Evolutionary conservation across 2,329 filamentous ascomycete species (phyloP).

Genomic region (Tolypocladium cylindrosporum): DNA sequence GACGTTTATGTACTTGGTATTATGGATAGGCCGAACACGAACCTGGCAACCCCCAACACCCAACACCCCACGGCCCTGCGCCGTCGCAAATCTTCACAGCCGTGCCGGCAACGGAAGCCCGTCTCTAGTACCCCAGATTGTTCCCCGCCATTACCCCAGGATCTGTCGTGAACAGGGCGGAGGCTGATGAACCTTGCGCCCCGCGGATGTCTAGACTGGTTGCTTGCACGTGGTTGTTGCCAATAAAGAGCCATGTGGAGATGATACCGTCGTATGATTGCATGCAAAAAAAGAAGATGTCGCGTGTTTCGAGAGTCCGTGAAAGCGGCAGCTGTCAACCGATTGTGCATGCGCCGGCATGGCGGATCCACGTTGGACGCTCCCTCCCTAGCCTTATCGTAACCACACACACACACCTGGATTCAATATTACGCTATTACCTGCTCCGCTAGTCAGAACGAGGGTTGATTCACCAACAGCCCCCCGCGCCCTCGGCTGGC

Average conservation of each 20-base stretch:
- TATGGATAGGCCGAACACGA: too few relatives aligned
- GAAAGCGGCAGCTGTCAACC: neutral
- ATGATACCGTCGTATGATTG: neutral
- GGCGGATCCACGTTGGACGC: neutral
- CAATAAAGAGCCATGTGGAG: neutral
- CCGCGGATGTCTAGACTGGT: neutral
- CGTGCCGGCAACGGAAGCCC: neutral
- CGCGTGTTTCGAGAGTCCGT: neutral
- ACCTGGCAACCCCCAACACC: too few relatives aligned
- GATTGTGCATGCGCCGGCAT: neutral
- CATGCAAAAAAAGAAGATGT: neutral
- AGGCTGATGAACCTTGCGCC: neutral
- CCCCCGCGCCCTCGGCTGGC: neutral
- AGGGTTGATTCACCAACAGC: neutral
- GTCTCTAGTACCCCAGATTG: neutral
- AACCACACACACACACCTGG: neutral
- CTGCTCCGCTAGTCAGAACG: neutral
- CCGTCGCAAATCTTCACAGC: neutral
- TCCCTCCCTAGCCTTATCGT: neutral
- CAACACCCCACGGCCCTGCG: too few relatives aligned
- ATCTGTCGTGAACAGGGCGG: neutral
- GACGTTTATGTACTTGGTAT: too few relatives aligned
- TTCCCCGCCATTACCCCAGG: neutral
- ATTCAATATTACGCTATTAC: too few relatives aligned
- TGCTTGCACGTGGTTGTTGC: neutral